A percentile compares a stretch with the other conserved stretches of the same genome.
Evolutionary conservation across 2,329 filamentous ascomycete genomes (phyloP).

Genomic region (Apiospora sp.): DNA sequence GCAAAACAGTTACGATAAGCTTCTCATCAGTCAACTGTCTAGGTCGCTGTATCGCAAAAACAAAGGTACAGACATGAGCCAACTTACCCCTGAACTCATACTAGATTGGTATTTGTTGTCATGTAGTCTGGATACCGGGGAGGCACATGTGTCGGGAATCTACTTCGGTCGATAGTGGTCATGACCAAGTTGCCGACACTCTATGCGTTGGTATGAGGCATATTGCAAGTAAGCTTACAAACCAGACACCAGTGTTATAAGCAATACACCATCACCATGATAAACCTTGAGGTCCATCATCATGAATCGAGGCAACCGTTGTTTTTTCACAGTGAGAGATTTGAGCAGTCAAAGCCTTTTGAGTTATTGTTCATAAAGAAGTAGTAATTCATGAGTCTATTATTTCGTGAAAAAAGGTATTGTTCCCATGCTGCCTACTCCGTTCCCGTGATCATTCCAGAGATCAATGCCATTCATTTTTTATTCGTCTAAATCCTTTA

Average conservation of each 20-base stretch:
- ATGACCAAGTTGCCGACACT: background rate
- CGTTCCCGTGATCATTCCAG: conserved; percentile 19
- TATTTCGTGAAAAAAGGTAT: conserved; percentile 20
- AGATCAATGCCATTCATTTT: conserved; percentile 11
- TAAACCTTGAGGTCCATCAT: background rate
- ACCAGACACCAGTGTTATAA: background rate
- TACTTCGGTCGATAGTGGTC: background rate
- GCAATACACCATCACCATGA: background rate
- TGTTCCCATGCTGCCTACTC: conserved; percentile 21
- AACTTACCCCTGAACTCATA: background rate
- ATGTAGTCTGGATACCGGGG: background rate
- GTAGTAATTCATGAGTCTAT: conserved; percentile 19
- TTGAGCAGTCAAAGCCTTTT: background rate
- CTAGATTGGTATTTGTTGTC: background rate
- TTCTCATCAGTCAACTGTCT: background rate
- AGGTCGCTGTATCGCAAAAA: too few species aligned
- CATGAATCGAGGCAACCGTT: background rate
- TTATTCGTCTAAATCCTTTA: conserved; percentile 32
- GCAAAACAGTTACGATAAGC: background rate
- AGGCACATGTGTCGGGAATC: background rate
- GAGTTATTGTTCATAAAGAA: background rate
- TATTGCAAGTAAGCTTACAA: background rate
- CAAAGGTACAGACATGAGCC: background rate
- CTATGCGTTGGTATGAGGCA: background rate
- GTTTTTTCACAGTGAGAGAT: background rate